These are phyloP conservation scores for Naganishia vaughanmartiniae DNA, from an alignment of 768 basidiomycete species.

Conservation along the genomic window DNA sequence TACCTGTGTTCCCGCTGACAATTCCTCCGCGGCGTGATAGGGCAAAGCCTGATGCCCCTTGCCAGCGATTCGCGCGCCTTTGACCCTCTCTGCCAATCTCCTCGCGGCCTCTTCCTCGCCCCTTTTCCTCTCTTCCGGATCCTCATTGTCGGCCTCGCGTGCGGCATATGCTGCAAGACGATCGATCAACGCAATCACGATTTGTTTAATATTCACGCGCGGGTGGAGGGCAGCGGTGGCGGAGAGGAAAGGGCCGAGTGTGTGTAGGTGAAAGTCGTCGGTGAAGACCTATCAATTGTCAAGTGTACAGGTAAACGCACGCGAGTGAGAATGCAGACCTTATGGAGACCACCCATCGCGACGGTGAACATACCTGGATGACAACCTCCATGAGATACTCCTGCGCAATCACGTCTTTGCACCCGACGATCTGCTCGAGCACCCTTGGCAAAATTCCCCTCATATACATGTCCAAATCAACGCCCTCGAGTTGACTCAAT, in stretches of 20 bases:
- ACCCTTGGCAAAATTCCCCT: slow-evolving; percentile 82
- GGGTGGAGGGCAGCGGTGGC: slow-evolving; percentile 95
- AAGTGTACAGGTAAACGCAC: not conserved
- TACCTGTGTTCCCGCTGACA: not conserved
- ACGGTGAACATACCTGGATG: slow-evolving; percentile 69
- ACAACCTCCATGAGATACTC: slow-evolving; percentile 99
- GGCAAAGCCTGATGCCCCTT: not conserved
- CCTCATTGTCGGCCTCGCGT: slow-evolving; percentile 92
- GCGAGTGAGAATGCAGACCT: not conserved
- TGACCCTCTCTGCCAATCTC: slow-evolving; percentile 82
- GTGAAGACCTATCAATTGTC: slow-evolving; percentile 75
- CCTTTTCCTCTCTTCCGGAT: slow-evolving; percentile 86
- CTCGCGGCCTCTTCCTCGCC: slow-evolving; percentile 91
- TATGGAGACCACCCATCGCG: no score
- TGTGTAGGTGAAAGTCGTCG: slow-evolving; percentile 95
- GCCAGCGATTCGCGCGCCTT: slow-evolving; percentile 52
- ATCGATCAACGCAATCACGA: slow-evolving; percentile 96
- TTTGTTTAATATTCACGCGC: slow-evolving; percentile 96
- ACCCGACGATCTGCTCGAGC: slow-evolving; percentile 94
- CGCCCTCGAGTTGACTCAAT: slow-evolving; percentile 90
- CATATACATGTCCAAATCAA: slow-evolving; percentile 89
- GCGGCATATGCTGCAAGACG: slow-evolving; percentile 93
- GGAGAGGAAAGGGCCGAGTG: slow-evolving; percentile 91
- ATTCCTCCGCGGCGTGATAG: not conserved
- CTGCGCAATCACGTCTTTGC: slow-evolving; percentile 97